Percentiles rank a stretch among this genome's conserved stretches.
Evolutionary conservation across 2,329 filamentous ascomycete species (phyloP).

Genomic region (Albifimbria verrucaria): DNA sequence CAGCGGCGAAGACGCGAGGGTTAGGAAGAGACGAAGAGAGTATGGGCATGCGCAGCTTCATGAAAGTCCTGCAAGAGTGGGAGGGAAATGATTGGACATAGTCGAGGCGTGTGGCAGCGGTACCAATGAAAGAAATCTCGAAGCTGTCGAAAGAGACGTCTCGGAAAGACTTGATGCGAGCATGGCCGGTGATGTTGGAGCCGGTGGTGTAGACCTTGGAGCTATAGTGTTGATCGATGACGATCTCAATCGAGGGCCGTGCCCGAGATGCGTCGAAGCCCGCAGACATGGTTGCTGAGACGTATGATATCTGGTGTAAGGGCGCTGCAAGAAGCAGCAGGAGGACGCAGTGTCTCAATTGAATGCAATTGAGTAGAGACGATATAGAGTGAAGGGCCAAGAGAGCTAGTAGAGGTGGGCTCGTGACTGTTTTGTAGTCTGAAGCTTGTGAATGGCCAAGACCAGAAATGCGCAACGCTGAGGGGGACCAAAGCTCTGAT

Average conservation of each 20-base stretch:
- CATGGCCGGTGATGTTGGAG: constrained; percentile 48
- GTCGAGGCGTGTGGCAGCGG: constrained; percentile 48
- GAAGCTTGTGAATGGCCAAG: not conserved
- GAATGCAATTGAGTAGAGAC: not conserved
- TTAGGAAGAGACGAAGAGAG: constrained; percentile 42
- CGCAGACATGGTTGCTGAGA: constrained; percentile 3
- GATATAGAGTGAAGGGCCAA: not conserved
- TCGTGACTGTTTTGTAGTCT: not conserved
- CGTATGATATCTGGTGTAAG: not conserved
- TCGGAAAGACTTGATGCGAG: constrained; percentile 40
- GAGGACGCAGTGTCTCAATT: not conserved
- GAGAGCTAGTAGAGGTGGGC: not conserved
- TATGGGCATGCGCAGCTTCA: constrained; percentile 55
- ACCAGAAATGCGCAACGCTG: not conserved
- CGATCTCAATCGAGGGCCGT: constrained; percentile 42
- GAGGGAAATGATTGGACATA: constrained; percentile 45
- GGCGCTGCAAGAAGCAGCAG: not conserved
- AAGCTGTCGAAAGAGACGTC: constrained; percentile 49
- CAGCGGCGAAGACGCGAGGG: constrained; percentile 45
- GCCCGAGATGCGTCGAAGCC: constrained; percentile 1
- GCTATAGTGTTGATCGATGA: constrained; percentile 50
- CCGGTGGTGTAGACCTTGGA: constrained; percentile 55
- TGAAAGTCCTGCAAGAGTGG: constrained; percentile 48
- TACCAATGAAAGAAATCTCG: constrained; percentile 51
- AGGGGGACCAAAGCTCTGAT: not conserved